Conservation (phyloP, 2,329 filamentous ascomycete species). For the Claviceps citrina region DNA sequence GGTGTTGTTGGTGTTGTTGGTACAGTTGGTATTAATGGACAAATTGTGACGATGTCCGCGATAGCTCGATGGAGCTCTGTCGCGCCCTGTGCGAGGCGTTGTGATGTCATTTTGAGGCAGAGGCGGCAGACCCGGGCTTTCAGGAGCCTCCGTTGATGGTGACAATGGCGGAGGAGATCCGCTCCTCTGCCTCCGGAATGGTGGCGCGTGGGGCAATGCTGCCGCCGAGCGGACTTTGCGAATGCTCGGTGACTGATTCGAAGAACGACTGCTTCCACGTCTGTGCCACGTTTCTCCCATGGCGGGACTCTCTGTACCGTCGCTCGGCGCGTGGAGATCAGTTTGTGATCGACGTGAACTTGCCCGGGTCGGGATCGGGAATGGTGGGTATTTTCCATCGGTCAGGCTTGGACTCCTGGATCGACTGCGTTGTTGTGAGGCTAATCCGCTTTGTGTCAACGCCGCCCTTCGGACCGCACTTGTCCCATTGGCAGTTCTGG, state of each 20-base stretch:
- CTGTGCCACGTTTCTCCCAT: conserved; percentile 41
- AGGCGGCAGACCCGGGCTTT: conserved; percentile 58
- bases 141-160: conserved; percentile 48
- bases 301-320: conserved; percentile 66
- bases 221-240: conserved; percentile 78
- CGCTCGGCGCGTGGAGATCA: conserved; percentile 48
- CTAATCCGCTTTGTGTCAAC: conserved; percentile 65
- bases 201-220: conserved; percentile 44
- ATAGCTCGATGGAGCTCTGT: conserved; percentile 25
- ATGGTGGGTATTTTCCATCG: conserved; percentile 55
- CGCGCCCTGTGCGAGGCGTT: conserved; percentile 33
- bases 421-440: conserved; percentile 47
- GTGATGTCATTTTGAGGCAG: conserved; percentile 59
- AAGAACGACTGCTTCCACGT: conserved; percentile 32
- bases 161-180: conserved; percentile 52
- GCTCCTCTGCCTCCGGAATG: conserved; percentile 35
- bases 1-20: conserved; percentile 30
- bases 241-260: conserved; percentile 45
- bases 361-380: conserved; percentile 77
- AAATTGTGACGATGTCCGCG: conserved; percentile 38
- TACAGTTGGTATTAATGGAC: conserved; percentile 35
- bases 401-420: conserved; percentile 50
- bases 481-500: conserved; percentile 27
- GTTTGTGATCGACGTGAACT: conserved; percentile 65
- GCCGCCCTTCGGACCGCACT: conserved; percentile 61